These are phyloP conservation scores for Prunus yedoensis DNA, from an alignment of 331 rosid genomes.

Conservation along the genomic window DNA sequence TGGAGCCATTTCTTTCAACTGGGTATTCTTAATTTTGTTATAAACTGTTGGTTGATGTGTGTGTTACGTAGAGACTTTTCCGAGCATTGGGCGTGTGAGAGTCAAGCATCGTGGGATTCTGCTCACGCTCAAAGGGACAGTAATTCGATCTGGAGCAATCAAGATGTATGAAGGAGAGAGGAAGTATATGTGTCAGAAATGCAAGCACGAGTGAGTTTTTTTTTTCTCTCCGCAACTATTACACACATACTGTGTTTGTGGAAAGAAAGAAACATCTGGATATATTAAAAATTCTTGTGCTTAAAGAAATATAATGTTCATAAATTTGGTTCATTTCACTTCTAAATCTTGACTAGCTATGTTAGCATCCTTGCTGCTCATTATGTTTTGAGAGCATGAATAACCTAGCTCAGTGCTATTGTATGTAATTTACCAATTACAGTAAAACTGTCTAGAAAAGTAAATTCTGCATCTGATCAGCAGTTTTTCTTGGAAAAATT, in stretches of 20 bases:
- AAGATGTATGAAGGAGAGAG: conserved; percentile 99
- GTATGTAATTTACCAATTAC: neutral
- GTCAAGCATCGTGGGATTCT: conserved; percentile 87
- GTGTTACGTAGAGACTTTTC: conserved; percentile 52
- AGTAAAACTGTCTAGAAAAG: neutral
- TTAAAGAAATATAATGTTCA: neutral
- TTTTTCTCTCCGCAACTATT: neutral
- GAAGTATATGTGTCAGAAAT: conserved; percentile 73
- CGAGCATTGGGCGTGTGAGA: conserved; percentile 75
- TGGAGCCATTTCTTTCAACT: neutral
- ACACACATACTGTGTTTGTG: neutral
- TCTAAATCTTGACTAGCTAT: neutral
- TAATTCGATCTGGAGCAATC: conserved; percentile 77
- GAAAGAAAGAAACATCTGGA: too few species aligned
- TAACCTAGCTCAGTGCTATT: neutral
- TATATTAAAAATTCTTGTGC: too few species aligned
- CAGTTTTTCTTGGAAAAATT: neutral
- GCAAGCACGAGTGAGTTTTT: conserved; percentile 51
- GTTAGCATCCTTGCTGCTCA: neutral
- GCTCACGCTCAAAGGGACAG: conserved; percentile 90
- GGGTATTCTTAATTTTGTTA: neutral
- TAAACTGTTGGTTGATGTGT: neutral
- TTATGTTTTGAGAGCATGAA: neutral
- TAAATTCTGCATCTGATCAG: neutral
- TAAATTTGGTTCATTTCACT: neutral